Percentiles rank a stretch among this genome's conserved stretches.
Conservation (phyloP, 2,329 filamentous ascomycete genomes). For the Beauveria varroae region DNA sequence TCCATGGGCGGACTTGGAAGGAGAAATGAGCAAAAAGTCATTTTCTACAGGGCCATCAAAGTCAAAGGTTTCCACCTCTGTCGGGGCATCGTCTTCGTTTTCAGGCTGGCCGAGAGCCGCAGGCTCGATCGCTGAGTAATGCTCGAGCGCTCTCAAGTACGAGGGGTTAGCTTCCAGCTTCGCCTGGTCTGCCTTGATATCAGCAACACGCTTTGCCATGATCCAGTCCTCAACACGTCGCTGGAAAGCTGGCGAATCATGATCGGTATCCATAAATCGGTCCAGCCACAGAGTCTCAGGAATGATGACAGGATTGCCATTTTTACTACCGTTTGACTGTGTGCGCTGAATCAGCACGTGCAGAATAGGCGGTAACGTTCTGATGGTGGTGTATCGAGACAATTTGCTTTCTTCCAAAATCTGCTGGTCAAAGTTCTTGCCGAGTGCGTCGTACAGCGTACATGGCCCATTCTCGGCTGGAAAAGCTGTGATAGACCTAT, state of each 20-base stretch:
- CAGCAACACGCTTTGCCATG: slow-evolving; percentile 56
- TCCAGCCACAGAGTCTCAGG: slow-evolving; percentile 79
- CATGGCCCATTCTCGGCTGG: slow-evolving; percentile 41
- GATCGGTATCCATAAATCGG: slow-evolving; percentile 68
- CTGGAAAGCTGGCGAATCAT: slow-evolving; percentile 52
- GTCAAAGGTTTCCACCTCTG: slow-evolving; percentile 25
- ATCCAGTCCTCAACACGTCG: slow-evolving; percentile 67
- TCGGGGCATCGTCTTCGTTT: neutral
- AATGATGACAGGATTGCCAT: slow-evolving; percentile 70
- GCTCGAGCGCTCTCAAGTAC: slow-evolving; percentile 23
- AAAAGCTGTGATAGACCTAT: slow-evolving; percentile 55
- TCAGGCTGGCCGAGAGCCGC: neutral
- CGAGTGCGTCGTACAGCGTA: slow-evolving; percentile 76
- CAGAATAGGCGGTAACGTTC: slow-evolving; percentile 71
- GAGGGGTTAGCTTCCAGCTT: slow-evolving; percentile 20
- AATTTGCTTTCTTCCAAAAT: slow-evolving; percentile 58
- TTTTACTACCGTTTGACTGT: slow-evolving; percentile 66
- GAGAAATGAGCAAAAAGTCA: slow-evolving; percentile 25
- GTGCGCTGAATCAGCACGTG: slow-evolving; percentile 86
- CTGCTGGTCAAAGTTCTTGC: slow-evolving; percentile 77
- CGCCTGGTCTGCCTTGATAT: slow-evolving; percentile 37
- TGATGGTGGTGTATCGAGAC: slow-evolving; percentile 63
- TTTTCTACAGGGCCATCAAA: slow-evolving; percentile 32
- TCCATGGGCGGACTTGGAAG: neutral
- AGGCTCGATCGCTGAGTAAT: slow-evolving; percentile 5